Conservation (phyloP, 2,329 filamentous ascomycete species). For the Xylaria sp. region DNA sequence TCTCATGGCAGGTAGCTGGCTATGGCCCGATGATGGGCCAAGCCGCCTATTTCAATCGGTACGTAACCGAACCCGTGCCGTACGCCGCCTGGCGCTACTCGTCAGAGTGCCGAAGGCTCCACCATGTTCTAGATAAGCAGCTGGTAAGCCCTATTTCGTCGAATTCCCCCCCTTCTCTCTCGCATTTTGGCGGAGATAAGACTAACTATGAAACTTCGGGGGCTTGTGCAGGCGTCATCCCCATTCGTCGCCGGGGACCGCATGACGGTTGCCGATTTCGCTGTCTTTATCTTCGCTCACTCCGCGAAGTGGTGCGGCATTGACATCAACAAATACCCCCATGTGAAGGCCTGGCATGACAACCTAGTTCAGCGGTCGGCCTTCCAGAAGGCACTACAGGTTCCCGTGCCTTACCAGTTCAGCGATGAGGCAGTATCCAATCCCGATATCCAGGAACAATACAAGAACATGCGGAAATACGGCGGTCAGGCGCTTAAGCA, state of each 20-base stretch:
- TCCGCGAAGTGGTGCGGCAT: conserved; percentile 43
- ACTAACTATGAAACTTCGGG: background rate
- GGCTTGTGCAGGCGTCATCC: conserved; percentile 30
- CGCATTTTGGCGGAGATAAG: background rate
- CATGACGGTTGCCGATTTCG: conserved; percentile 43
- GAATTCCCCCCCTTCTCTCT: background rate
- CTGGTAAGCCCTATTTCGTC: conserved; percentile 37
- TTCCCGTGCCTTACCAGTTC: conserved; percentile 39
- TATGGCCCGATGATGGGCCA: conserved; percentile 43
- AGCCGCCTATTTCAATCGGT: conserved; percentile 42
- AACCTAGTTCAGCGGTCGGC: conserved; percentile 37
- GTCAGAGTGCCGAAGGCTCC: conserved; percentile 37
- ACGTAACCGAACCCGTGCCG: conserved; percentile 38
- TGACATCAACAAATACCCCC: conserved; percentile 39
- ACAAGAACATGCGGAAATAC: conserved; percentile 33
- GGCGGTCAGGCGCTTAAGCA: conserved; percentile 31
- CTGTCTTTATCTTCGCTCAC: conserved; percentile 41
- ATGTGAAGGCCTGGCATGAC: conserved; percentile 42
- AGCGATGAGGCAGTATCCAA: conserved; percentile 38
- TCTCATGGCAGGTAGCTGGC: conserved; percentile 43
- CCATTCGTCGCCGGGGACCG: conserved; percentile 40
- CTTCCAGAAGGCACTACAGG: conserved; percentile 41
- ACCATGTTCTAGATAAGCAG: conserved; percentile 40
- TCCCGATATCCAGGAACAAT: conserved; percentile 28
- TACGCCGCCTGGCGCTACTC: conserved; percentile 39